These are phyloP conservation scores for Pseudocercospora fuligena DNA, from an alignment of 2,329 filamentous ascomycete species.

Conservation along the genomic window DNA sequence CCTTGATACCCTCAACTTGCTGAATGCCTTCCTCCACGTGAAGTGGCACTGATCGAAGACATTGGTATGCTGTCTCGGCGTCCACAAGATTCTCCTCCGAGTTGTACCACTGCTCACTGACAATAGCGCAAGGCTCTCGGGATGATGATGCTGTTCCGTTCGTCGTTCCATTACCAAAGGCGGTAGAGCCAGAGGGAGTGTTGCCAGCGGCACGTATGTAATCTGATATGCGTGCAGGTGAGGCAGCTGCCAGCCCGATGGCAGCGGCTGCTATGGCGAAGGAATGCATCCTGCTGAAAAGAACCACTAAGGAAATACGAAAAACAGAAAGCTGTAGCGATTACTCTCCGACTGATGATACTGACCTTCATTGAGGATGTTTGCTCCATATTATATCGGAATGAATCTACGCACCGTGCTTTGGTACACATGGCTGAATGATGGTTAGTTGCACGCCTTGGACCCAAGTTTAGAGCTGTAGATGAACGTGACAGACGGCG, in stretches of 20 bases:
- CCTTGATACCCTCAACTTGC: slow-evolving; percentile 15
- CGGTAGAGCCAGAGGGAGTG: not conserved
- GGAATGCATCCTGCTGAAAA: slow-evolving; percentile 10
- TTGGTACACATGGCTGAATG: slow-evolving; percentile 1
- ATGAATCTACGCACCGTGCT: not conserved
- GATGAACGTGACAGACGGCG: not conserved
- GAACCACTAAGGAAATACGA: slow-evolving; percentile 13
- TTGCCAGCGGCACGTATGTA: slow-evolving; percentile 16
- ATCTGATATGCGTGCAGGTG: slow-evolving; percentile 13
- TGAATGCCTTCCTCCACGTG: slow-evolving; percentile 6
- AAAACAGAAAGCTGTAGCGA: not conserved
- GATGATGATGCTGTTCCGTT: not conserved
- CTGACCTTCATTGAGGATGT: not conserved
- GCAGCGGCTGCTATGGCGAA: slow-evolving; percentile 8
- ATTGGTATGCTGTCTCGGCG: not conserved
- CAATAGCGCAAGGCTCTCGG: slow-evolving; percentile 3
- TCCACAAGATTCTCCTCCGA: not conserved
- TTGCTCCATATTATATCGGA: not conserved
- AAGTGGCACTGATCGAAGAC: slow-evolving; percentile 17
- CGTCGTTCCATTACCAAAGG: not conserved
- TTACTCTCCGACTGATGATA: not conserved
- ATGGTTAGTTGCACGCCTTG: slow-evolving; percentile 5
- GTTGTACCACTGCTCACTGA: not conserved
- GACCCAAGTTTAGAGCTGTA: slow-evolving; percentile 10
- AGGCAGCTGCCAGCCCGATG: slow-evolving; percentile 11